Base-by-base conservation (phyloP, 23 red algal genomes). In the Pyropia yezoensis region DNA sequence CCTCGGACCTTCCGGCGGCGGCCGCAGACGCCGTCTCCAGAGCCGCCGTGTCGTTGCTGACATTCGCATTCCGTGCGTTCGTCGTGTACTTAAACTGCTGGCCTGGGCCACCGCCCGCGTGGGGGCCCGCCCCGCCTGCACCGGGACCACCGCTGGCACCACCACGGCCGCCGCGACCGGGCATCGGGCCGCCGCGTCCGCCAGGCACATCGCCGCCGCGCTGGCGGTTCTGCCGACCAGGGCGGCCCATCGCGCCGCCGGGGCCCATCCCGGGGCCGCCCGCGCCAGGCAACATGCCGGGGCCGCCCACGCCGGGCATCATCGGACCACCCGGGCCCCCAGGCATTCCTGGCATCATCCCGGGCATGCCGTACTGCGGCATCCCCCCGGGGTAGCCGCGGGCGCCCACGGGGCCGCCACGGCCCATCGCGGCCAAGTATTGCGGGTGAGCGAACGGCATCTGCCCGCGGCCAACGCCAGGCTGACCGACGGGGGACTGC, bases 81-180 rank as follows among this genome's bases (percentile, higher is more conserved):
- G 70, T 33, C 0, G 80, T 68, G 68, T 95, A 95, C 54, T 88
- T 95, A 55, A 79, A 88, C 61, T 88, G 82, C 57, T 81, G 82
- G 4, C 60, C 69, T 2, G 63, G 63, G 7, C 63, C 20, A n/a
- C 60, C 50, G 20, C 50, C 24, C 17, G 49, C 27, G 14, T 49
- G 28, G 49, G 67, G 23, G 6, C 6, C 18, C 9, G 63, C 76
- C 45, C 52, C 52, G 14, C 72, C 62, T 14, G 65, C 62, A 18
- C 58, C 27, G 9, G 52, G 54, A 3, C 65, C 83, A 49, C 67
- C 73, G 61, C 61, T 58, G 39, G 39, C 39, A 47, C 39, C 39
- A 8, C 66, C 59, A 18, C 77, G 71, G 21, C 66, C 77, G 17
- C 45, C 63, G 21, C 75, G 61, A 32, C 69, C 75, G 1, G 22